A percentile compares a stretch with the other conserved stretches of the same genome.
These are phyloP conservation scores for Akebia trifoliata DNA, from an alignment of 164 flowering plant species.

Conservation along the genomic window DNA sequence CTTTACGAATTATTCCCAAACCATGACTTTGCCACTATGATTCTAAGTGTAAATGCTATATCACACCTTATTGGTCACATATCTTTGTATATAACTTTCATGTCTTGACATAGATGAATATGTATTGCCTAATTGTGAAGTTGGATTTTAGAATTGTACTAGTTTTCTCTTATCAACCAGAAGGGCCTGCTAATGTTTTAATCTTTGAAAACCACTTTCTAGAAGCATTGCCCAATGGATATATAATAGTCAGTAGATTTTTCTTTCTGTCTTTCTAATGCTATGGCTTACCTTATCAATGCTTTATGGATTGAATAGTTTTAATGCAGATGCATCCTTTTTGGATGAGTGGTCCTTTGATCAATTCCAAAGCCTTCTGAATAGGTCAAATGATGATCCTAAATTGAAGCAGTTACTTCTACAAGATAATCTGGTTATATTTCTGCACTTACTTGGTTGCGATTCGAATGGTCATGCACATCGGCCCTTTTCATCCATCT, in stretches of 20 bases:
- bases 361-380: conserved; percentile 77
- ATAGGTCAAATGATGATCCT: conserved; percentile 66
- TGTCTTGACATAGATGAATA: background rate
- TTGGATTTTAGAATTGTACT: background rate
- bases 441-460: conserved; percentile 92
- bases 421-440: conserved; percentile 71
- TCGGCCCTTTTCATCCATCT: conserved; percentile 81
- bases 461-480: conserved; percentile 99
- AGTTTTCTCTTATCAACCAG: background rate
- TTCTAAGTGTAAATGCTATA: too few species aligned
- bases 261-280: background rate
- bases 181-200: background rate
- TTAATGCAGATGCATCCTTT: conserved; percentile 92
- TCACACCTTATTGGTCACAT: too few species aligned
- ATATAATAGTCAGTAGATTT: background rate
- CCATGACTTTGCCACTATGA: too few species aligned
- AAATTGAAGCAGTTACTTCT: conserved; percentile 62
- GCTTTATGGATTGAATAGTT: conserved; percentile 30
- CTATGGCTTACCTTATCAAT: conserved; percentile 19
- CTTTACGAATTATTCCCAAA: too few species aligned
- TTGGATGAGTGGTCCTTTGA: conserved; percentile 98
- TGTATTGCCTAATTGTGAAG: background rate
- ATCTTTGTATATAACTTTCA: too few species aligned
- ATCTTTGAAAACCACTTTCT: background rate
- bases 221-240: background rate